Evolutionary conservation across 2,329 filamentous ascomycete genomes (phyloP).

Genomic region (Elsinoe australis): DNA sequence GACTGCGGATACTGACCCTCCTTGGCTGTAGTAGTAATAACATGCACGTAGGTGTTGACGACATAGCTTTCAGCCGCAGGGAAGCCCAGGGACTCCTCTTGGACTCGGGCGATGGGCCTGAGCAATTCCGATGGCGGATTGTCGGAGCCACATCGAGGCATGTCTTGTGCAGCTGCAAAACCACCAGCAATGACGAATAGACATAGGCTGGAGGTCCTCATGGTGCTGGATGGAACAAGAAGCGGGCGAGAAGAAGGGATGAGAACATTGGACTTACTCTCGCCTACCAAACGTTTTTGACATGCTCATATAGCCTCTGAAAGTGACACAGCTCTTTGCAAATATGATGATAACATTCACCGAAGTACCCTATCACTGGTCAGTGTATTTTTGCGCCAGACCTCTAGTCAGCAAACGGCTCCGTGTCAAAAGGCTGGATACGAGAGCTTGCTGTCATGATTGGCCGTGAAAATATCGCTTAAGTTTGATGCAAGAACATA

Average conservation of each 20-base stretch:
- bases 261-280: not conserved
- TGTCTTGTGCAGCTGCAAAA: not conserved
- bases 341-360: too few species aligned
- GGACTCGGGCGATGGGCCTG: not conserved
- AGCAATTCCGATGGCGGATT: not conserved
- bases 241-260: too few species aligned
- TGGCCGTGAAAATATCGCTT: not conserved
- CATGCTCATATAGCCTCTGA: too few species aligned
- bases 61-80: not conserved
- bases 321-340: too few species aligned
- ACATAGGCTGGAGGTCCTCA: not conserved
- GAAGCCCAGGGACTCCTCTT: not conserved
- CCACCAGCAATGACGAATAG: not conserved
- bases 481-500: not conserved
- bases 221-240: not conserved
- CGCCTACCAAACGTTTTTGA: too few species aligned
- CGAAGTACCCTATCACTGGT: too few species aligned
- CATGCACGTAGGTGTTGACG: constrained; percentile 1
- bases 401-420: not conserved
- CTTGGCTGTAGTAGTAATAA: not conserved
- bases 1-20: not conserved
- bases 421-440: not conserved
- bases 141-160: not conserved
- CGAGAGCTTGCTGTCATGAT: not conserved
- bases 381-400: too few species aligned